Evolutionary conservation across 305 asterid genomes (phyloP), one percentile per base, ranked within the genome.

Genomic region (Coffea humblotiana): DNA sequence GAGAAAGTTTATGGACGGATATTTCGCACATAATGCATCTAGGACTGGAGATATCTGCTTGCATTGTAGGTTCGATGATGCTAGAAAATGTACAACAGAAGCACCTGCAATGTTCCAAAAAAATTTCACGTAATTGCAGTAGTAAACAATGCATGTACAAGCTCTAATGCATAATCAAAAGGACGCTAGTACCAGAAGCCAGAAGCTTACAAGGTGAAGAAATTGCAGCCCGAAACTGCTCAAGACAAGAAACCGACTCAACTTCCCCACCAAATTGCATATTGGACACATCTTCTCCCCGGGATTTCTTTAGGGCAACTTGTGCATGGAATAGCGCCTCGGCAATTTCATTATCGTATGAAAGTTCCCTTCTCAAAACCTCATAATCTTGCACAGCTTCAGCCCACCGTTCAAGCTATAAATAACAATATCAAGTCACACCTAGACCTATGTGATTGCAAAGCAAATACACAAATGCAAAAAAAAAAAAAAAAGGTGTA

Each of bases 311-410:
- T 80, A 94, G 71, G 15, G 94, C 97, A 79, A 89, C 89, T 74
- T 90, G 94, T 1, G 92, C 90, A 40, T 90, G 95, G 82, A 94
- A 91, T 66, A 91, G 77, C 3, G 95, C 82, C 71, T 94, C 97
- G 0, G 98, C 97, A 72, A 94, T 90, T 60, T 90, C 97, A 6
- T 85, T 86, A 87, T 94, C 92, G 40, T 83, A 77, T 1, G 98
- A 97, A 58, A 86, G 91, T 65, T 88, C 92, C 77, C 76, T 89
- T 86, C 93, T 91, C 83, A 94, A 87, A 49, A 83, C 78, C 83
- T 90, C 97, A 48, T 91, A 96, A 72, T 96, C 97, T 72, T 87
- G 88, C 88, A 94, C 91, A 76, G 97, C 94, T 87, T 95, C 97
- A 43, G 78, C 88, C 98, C 98, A 95, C 47, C 87, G 86, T 82